Conservation (phyloP, 805 yeast genomes). For the Starmerella vitae region DNA sequence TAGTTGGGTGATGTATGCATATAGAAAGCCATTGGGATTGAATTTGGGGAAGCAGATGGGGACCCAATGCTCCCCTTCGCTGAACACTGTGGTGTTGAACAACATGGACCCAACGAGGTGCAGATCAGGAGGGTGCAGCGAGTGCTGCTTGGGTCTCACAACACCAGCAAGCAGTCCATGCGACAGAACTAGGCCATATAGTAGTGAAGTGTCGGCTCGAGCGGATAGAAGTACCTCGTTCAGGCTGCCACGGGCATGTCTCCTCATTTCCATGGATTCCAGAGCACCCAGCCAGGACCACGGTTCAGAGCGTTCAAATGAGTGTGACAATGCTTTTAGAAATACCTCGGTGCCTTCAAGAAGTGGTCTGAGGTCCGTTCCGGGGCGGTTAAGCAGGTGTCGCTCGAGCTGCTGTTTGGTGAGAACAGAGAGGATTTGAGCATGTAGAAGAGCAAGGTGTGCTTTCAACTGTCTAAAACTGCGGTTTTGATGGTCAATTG, state of each 20-base stretch:
- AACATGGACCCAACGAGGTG: conserved; percentile 61
- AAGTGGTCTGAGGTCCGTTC: conserved; percentile 66
- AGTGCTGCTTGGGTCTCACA: conserved; percentile 64
- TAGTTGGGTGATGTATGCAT: conserved; percentile 35
- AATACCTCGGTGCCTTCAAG: conserved; percentile 66
- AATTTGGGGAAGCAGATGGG: conserved; percentile 88
- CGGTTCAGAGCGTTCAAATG: conserved; percentile 42
- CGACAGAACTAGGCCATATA: conserved; percentile 65
- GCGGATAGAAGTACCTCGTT: conserved; percentile 40
- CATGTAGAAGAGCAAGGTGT: conserved; percentile 61
- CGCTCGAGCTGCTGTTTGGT: conserved; percentile 65
- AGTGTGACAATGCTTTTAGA: conserved; percentile 47
- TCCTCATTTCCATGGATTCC: conserved; percentile 47
- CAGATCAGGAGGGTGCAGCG: conserved; percentile 68
- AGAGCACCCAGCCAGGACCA: conserved; percentile 51
- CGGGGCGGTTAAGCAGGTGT: conserved; percentile 56
- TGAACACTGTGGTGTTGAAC: conserved; percentile 41
- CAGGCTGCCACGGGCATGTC: conserved; percentile 43
- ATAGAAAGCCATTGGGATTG: conserved; percentile 75
- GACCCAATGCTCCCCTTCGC: conserved; percentile 65
- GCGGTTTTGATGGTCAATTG: conserved; percentile 34
- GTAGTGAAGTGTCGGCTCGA: conserved; percentile 37
- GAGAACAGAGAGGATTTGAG: conserved; percentile 66
- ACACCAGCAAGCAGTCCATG: conserved; percentile 54
- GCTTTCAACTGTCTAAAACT: conserved; percentile 34